Evolutionary conservation across 2,329 filamentous ascomycete species (phyloP), one percentile per base, ranked within the genome.

Genomic region (Pyrenochaeta sp.): DNA sequence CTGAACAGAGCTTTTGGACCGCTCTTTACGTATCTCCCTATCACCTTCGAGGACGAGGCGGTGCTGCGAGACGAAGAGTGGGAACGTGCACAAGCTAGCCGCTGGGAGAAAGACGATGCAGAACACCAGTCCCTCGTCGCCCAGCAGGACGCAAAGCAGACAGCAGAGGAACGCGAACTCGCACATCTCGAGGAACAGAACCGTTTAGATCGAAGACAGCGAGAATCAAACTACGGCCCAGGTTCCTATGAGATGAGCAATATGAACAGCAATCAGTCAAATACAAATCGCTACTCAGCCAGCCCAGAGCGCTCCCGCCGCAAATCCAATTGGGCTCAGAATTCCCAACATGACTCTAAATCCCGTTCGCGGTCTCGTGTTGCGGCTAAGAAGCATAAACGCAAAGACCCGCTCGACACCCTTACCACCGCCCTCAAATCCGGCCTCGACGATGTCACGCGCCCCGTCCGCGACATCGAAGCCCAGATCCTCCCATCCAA

Each of bases 41-140:
- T 98, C 60, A 98, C 94, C 0, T 87, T 98, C 49, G 95, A 99
- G 73, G 95, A 98, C 60, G 94, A 97, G 70, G 95, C 95, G 2
- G 91, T 95, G 0, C 80, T 91, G n/a, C 88, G 94, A 6, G 95
- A 99, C 63, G 87, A 94, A 68, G 91, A 90, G 33, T 99, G 98
- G 71, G 89, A 92, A 64, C 83, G 89, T 41, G 89, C 88, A 3
- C 92, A 96, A 71, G 87, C 88, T 51, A 82, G 81, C 18, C 87
- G 89, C 7, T 84, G 93, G 51, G 87, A 88, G 10, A 72, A 74
- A 31, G 78, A 84, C 0, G 82, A 84, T 2, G 82, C 83, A 3
- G 80, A 83, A 15, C 78, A 71, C 27, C 54, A 64, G 15, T 79
- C 42, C 39, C 73, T 81, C 18, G 79, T 65, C 32, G 64, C 64